Evolutionary conservation across 345 rosid species (phyloP).

Genomic region (Eucalyptus pauciflora): DNA sequence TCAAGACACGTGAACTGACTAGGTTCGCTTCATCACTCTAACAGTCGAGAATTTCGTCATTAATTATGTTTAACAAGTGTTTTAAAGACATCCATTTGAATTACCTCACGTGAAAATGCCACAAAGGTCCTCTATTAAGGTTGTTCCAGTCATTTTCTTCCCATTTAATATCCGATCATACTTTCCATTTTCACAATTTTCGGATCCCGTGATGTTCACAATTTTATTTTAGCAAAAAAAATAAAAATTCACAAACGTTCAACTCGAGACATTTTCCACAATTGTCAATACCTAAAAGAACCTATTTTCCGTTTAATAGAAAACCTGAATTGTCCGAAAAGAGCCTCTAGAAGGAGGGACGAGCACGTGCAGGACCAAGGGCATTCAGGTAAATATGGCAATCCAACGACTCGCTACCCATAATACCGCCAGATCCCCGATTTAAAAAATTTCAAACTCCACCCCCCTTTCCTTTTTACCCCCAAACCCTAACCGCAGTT

Average conservation of each 20-base stretch:
- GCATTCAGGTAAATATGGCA: neutral
- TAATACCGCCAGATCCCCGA: neutral
- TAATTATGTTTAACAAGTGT: neutral
- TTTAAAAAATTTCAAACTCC: neutral
- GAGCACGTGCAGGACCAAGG: neutral
- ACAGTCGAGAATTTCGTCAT: neutral
- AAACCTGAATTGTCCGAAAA: neutral
- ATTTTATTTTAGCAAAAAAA: neutral
- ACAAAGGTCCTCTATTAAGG: neutral
- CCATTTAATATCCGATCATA: neutral
- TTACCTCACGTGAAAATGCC: neutral
- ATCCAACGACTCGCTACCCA: neutral
- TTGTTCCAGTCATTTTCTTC: neutral
- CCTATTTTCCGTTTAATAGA: neutral
- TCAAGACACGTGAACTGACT: neutral
- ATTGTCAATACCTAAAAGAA: neutral
- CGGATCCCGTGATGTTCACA: neutral
- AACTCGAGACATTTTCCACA: neutral
- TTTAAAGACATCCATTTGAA: neutral
- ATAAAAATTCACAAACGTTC: neutral
- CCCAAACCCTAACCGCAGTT: neutral
- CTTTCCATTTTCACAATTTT: neutral
- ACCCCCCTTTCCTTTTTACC: neutral
- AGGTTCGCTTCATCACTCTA: neutral
- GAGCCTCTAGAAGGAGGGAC: neutral